phyloP scores from a whole-genome alignment of 2,329 filamentous ascomycete species.

The Exophiala phaeomuriformis region DNA sequence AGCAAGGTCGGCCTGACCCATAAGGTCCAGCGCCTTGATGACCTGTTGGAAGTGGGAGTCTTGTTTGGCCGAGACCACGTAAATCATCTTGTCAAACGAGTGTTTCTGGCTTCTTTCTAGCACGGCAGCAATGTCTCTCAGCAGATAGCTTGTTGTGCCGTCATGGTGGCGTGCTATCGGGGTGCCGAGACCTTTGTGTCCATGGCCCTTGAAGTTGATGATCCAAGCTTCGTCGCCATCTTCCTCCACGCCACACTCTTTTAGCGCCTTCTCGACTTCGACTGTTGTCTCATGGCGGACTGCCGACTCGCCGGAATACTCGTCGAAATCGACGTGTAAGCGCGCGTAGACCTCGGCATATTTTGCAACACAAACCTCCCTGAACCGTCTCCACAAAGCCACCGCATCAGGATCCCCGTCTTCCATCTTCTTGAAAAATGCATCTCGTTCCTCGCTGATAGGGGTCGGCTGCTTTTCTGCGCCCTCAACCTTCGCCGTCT shows the following conservation, averaged over 20 bases:
- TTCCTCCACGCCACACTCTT: constrained; percentile 57
- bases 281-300: constrained; percentile 62
- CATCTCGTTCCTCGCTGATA: constrained; percentile 39
- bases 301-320: constrained; percentile 67
- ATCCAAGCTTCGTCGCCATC: constrained; percentile 66
- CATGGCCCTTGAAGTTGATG: constrained; percentile 63
- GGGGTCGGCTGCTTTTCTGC: constrained; percentile 29
- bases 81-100: constrained; percentile 71
- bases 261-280: constrained; percentile 54
- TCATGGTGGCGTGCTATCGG: constrained; percentile 66
- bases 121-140: constrained; percentile 69
- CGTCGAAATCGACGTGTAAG: constrained; percentile 64
- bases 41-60: constrained; percentile 66
- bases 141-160: constrained; percentile 69
- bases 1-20: constrained; percentile 61
- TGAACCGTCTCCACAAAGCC: constrained; percentile 58
- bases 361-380: constrained; percentile 58
- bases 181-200: constrained; percentile 61
- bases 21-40: constrained; percentile 68
- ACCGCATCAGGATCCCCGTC: constrained; percentile 56
- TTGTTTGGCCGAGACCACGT: constrained; percentile 66
- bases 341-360: constrained; percentile 63
- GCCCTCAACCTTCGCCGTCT: constrained; percentile 49
- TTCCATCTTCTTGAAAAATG: constrained; percentile 65
- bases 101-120: constrained; percentile 55